phyloP scores from a whole-genome alignment of 2,329 filamentous ascomycete genomes.

The Karstenula rhodostoma region DNA sequence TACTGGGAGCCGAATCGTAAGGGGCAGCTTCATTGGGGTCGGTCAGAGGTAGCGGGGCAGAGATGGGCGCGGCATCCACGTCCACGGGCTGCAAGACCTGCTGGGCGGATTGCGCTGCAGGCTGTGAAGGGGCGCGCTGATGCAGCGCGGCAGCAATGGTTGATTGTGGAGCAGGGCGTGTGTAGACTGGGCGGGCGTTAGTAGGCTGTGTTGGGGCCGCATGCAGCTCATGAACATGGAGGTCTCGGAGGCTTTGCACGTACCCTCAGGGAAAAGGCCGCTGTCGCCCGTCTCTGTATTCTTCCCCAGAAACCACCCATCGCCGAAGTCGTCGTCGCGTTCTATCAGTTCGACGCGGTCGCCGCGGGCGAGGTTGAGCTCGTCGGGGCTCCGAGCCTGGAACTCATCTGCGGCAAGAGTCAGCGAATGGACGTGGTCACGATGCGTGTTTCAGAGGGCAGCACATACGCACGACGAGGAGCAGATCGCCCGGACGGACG shows the following conservation, averaged over 20 bases:
- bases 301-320: slow-evolving; percentile 83
- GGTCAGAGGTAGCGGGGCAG: slow-evolving; percentile 26
- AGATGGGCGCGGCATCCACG: slow-evolving; percentile 29
- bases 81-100: slow-evolving; percentile 20
- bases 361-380: slow-evolving; percentile 86
- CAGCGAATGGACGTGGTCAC: slow-evolving; percentile 14
- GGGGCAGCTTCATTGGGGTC: slow-evolving; percentile 27
- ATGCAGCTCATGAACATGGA: slow-evolving; percentile 6
- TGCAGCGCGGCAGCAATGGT: slow-evolving; percentile 39
- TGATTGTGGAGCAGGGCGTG: slow-evolving; percentile 63
- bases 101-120: slow-evolving; percentile 24
- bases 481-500: slow-evolving; percentile 70
- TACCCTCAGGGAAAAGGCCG: slow-evolving; percentile 85
- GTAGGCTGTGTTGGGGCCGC: not conserved
- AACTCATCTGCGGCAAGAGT: slow-evolving; percentile 76
- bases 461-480: slow-evolving; percentile 76
- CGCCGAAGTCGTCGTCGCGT: slow-evolving; percentile 86
- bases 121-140: slow-evolving; percentile 40
- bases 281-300: slow-evolving; percentile 77
- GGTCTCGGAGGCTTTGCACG: slow-evolving; percentile 14
- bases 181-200: slow-evolving; percentile 63
- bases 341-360: slow-evolving; percentile 85
- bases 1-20: slow-evolving; percentile 29
- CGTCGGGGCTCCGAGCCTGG: slow-evolving; percentile 87
- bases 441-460: not conserved